Evolutionary conservation across 2,329 filamentous ascomycete species (phyloP).

Genomic region (Aureobasidium musti): DNA sequence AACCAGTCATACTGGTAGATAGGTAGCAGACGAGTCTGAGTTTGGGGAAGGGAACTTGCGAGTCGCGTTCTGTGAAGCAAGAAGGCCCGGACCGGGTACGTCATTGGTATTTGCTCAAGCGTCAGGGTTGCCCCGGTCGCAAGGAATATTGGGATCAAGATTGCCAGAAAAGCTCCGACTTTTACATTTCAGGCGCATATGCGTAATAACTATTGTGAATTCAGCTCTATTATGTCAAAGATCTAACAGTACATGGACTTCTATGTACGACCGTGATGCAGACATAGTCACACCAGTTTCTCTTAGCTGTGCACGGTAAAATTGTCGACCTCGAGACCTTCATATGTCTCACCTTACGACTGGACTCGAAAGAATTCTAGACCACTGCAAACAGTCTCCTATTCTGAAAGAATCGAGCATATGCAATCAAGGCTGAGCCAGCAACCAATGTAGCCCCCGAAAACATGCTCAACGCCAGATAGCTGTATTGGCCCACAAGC

Average conservation of each 20-base stretch:
- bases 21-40: background rate
- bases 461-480: slow-evolving; percentile 22
- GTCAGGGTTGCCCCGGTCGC: background rate
- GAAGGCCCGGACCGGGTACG: background rate
- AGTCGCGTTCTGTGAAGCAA: background rate
- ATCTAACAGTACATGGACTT: too few species aligned
- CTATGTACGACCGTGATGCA: too few species aligned
- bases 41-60: background rate
- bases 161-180: too few species aligned
- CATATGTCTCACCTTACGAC: too few species aligned
- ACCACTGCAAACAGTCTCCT: background rate
- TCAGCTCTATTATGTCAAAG: too few species aligned
- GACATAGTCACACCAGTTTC: too few species aligned
- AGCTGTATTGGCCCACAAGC: slow-evolving; percentile 19
- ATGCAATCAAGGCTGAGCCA: slow-evolving; percentile 6
- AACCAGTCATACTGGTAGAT: background rate
- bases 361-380: too few species aligned
- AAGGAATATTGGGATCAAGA: too few species aligned
- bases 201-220: too few species aligned
- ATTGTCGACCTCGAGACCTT: too few species aligned
- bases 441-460: slow-evolving; percentile 1
- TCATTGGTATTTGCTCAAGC: background rate
- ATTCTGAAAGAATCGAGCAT: background rate
- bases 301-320: too few species aligned
- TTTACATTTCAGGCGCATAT: too few species aligned